Evolutionary conservation across 1,139 yeast species (phyloP).

Genomic region (Yamadazyma dendronema): DNA sequence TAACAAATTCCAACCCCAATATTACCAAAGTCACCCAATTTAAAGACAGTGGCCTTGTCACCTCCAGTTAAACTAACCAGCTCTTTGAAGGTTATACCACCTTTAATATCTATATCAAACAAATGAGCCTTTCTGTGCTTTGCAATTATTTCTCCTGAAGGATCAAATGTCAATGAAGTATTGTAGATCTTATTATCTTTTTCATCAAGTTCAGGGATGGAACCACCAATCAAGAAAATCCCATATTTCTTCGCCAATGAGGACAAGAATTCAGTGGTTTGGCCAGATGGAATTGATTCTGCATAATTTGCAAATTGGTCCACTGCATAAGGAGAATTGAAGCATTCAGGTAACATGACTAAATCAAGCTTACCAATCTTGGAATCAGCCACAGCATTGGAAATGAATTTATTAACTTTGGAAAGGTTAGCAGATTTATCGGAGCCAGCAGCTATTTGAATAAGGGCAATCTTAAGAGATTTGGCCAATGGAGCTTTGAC

Average conservation of each 20-base stretch:
- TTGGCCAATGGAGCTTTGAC: conserved; percentile 33
- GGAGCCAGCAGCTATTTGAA: conserved; percentile 74
- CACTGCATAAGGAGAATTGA: conserved; percentile 92
- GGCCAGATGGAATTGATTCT: conserved; percentile 69
- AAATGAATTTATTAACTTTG: conserved; percentile 50
- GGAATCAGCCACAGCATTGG: conserved; percentile 48
- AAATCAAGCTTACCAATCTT: conserved; percentile 50
- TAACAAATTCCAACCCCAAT: conserved; percentile 91
- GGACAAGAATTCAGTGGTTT: conserved; percentile 62
- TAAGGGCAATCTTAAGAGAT: conserved; percentile 61
- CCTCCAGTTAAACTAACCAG: conserved; percentile 76
- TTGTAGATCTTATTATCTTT: conserved; percentile 63
- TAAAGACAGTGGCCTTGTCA: conserved; percentile 71
- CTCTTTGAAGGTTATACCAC: conserved; percentile 84
- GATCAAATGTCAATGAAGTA: conserved; percentile 75
- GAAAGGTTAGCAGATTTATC: conserved; percentile 59
- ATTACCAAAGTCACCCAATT: conserved; percentile 66
- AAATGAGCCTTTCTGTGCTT: conserved; percentile 87
- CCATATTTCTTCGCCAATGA: conserved; percentile 59
- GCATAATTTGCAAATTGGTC: conserved; percentile 83
- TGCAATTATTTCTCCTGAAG: conserved; percentile 71
- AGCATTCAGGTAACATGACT: conserved; percentile 86
- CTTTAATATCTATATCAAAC: conserved; percentile 89
- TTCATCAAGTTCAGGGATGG: conserved; percentile 73
- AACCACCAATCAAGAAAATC: conserved; percentile 80